Evolutionary conservation across 2,329 filamentous ascomycete species (phyloP).

Genomic region (Bipolaris bicolor): DNA sequence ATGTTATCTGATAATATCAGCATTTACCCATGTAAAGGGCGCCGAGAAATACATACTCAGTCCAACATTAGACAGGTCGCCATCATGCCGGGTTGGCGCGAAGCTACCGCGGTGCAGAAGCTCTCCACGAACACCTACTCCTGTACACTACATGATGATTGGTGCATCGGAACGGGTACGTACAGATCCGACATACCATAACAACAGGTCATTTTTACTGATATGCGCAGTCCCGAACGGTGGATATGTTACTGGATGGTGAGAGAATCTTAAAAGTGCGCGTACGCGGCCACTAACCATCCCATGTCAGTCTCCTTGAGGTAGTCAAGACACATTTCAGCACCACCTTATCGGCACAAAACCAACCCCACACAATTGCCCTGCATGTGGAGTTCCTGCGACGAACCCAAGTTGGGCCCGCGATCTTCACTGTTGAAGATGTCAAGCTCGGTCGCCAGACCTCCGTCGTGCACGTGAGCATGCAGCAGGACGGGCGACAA

Average conservation of each 20-base stretch:
- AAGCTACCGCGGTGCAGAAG: conserved; percentile 58
- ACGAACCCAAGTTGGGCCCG: conserved; percentile 65
- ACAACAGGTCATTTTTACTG: conserved; percentile 3
- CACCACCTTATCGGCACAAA: conserved; percentile 62
- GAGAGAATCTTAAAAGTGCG: neutral
- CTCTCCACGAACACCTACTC: conserved; percentile 64
- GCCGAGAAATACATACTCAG: neutral
- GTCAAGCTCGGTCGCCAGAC: conserved; percentile 69
- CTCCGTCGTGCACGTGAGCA: conserved; percentile 66
- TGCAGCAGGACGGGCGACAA: conserved; percentile 63
- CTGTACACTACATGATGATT: conserved; percentile 62
- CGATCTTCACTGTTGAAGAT: conserved; percentile 64
- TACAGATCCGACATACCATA: neutral
- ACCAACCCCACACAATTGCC: conserved; percentile 68
- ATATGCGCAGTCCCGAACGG: conserved; percentile 68
- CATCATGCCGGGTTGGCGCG: conserved; percentile 51
- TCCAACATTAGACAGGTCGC: neutral
- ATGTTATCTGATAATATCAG: neutral
- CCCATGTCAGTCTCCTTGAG: conserved; percentile 57
- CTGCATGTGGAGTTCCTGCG: conserved; percentile 71
- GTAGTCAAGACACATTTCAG: conserved; percentile 65
- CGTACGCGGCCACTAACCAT: conserved; percentile 1
- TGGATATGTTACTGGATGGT: conserved; percentile 67
- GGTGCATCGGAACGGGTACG: conserved; percentile 69
- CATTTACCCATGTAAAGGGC: neutral